Percentiles rank a stretch among this genome's conserved stretches.
These are phyloP conservation scores for Erythrobasidium hasegawianum DNA, from an alignment of 1,284 basidiomycete genomes.

Conservation along the genomic window DNA sequence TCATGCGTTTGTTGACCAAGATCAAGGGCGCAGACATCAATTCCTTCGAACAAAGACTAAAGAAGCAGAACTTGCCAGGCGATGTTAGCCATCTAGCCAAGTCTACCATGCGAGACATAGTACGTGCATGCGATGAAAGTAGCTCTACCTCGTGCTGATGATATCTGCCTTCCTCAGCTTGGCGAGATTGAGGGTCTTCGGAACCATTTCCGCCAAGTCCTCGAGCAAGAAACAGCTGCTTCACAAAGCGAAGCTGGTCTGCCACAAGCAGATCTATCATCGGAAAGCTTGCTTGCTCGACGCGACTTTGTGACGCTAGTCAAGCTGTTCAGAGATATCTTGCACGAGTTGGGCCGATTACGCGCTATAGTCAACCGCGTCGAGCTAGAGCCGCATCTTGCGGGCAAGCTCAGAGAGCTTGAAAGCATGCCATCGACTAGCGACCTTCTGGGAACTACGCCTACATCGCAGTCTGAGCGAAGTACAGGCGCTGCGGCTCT, in stretches of 20 bases:
- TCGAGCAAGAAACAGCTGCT: conserved; percentile 53
- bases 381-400: conserved; percentile 77
- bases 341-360: conserved; percentile 76
- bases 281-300: conserved; percentile 62
- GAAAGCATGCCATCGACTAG: conserved; percentile 31
- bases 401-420: conserved; percentile 63
- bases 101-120: conserved; percentile 70
- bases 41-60: conserved; percentile 81
- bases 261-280: conserved; percentile 17
- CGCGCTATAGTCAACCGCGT: conserved; percentile 85
- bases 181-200: conserved; percentile 68
- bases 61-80: conserved; percentile 79
- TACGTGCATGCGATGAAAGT: conserved; percentile 49
- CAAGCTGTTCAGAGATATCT: conserved; percentile 78
- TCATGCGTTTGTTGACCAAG: conserved; percentile 26
- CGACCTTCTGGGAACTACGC: not conserved
- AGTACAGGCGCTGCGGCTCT: conserved; percentile 11
- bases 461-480: not conserved
- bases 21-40: conserved; percentile 65
- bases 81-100: conserved; percentile 85
- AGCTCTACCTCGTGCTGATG: not conserved
- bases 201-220: conserved; percentile 62
- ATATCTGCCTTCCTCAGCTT: conserved; percentile 22
- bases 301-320: conserved; percentile 80
- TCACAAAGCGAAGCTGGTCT: conserved; percentile 34